A percentile compares a stretch with the other conserved stretches of the same genome.
Conservation (phyloP, 495 filamentous ascomycete species). For the Neurospora sp. region DNA sequence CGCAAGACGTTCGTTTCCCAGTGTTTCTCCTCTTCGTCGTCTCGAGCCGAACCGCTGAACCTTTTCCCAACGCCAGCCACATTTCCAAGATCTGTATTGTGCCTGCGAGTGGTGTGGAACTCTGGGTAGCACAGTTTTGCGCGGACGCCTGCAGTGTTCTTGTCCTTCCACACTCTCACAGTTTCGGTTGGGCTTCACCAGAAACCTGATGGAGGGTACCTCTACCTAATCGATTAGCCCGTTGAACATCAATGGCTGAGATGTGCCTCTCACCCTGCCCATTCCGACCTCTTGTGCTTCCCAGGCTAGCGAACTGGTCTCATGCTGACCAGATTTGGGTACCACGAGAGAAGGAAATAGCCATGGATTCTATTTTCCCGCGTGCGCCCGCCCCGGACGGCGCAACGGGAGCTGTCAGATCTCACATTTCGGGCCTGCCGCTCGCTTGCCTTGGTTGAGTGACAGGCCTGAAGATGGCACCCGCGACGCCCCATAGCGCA, state of each 20-base stretch:
- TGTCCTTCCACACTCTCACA: not conserved
- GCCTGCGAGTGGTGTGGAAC: not conserved
- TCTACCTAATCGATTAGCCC: not conserved
- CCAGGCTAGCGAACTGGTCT: not conserved
- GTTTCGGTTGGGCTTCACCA: not conserved
- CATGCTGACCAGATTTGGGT: not conserved
- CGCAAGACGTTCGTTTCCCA: not conserved
- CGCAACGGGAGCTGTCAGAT: conserved; percentile 16
- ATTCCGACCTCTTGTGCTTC: not conserved
- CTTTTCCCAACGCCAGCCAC: not conserved
- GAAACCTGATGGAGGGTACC: not conserved
- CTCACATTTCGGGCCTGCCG: conserved; percentile 15
- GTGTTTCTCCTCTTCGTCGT: not conserved
- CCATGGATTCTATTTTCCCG: conserved; percentile 1
- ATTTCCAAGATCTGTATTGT: not conserved
- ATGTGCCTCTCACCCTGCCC: conserved; percentile 2
- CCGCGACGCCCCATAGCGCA: not conserved
- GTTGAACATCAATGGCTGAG: not conserved
- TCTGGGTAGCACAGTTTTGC: not conserved
- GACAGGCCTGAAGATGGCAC: not conserved
- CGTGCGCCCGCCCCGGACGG: conserved; percentile 2
- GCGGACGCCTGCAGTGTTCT: not conserved
- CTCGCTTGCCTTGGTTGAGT: not conserved
- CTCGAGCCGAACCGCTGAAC: not conserved
- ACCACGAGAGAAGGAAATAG: conserved; percentile 8